Evolutionary conservation across 306 rosid species (phyloP).

Genomic region (Quercus ilex): DNA sequence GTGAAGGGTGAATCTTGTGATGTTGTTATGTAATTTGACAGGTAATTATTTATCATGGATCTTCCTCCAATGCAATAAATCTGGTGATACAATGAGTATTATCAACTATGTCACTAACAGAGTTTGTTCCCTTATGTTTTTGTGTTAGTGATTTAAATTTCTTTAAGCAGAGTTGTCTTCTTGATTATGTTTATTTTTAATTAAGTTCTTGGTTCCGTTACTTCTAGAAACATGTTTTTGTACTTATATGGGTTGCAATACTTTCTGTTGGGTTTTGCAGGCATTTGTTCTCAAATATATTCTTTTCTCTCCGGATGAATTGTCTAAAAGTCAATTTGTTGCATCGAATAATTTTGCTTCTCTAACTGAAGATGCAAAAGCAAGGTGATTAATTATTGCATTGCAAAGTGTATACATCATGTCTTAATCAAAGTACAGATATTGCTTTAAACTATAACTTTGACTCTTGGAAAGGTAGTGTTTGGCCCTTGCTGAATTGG

Average conservation of each 20-base stretch:
- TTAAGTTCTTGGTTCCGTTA: not conserved
- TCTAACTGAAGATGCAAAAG: slow-evolving; percentile 66
- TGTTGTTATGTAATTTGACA: not conserved
- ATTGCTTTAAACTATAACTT: not conserved
- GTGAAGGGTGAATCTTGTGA: not conserved
- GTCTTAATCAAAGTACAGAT: slow-evolving; percentile 24
- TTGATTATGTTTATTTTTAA: slow-evolving; percentile 10
- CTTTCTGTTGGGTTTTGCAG: slow-evolving; percentile 48
- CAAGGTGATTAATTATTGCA: slow-evolving; percentile 64
- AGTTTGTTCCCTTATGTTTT: not conserved
- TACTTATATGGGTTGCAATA: slow-evolving; percentile 20
- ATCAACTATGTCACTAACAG: not conserved
- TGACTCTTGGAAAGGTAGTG: no score
- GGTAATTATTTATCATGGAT: not conserved
- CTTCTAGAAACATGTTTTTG: slow-evolving; percentile 7
- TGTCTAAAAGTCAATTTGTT: slow-evolving; percentile 45
- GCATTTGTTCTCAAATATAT: slow-evolving; percentile 90
- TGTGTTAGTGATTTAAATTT: slow-evolving; percentile 3
- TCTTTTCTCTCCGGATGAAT: slow-evolving; percentile 62
- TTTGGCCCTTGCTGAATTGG: no score
- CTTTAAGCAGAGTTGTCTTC: not conserved
- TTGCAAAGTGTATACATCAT: slow-evolving; percentile 4
- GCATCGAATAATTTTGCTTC: slow-evolving; percentile 63
- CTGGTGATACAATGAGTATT: slow-evolving; percentile 6
- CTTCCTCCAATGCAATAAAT: not conserved